phyloP scores from a whole-genome alignment of 192 early-diverging fungal genomes.

The Diversispora eburnea region DNA sequence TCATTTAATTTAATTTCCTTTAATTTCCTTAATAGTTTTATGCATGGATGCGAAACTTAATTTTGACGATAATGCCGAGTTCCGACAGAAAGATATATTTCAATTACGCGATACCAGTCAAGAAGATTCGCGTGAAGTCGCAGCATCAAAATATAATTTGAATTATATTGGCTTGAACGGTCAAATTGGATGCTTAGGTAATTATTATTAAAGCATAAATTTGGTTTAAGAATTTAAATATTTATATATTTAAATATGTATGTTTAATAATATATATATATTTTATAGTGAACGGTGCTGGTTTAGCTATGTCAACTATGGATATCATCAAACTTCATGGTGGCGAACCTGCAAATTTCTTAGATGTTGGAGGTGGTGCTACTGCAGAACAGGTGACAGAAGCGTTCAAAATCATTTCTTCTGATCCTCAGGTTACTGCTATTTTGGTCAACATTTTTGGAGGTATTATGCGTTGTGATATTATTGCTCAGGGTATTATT shows the following conservation, averaged over 20 bases:
- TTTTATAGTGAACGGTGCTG: conserved; percentile 86
- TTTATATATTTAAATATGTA: neutral
- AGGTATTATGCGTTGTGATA: conserved; percentile 99
- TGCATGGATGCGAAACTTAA: conserved; percentile 99
- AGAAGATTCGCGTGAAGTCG: conserved; percentile 97
- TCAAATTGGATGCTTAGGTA: conserved; percentile 92
- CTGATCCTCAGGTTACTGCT: conserved; percentile 92
- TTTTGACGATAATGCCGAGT: conserved; percentile 99
- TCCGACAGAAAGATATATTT: conserved; percentile 91
- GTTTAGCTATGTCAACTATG: conserved; percentile 99
- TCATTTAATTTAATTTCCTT: conserved; percentile 7
- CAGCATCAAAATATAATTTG: conserved; percentile 93
- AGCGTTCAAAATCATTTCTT: conserved; percentile 99
- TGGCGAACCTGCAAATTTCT: conserved; percentile 98
- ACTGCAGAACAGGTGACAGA: conserved; percentile 93
- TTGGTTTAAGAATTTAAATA: neutral
- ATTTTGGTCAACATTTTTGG: conserved; percentile 99
- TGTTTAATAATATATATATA: neutral
- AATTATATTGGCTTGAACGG: conserved; percentile 99
- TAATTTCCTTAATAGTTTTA: conserved; percentile 56
- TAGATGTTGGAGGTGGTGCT: conserved; percentile 97
- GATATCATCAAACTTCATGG: conserved; percentile 99
- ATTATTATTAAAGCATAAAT: conserved; percentile 28
- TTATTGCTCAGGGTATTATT: conserved; percentile 98
- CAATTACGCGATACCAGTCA: conserved; percentile 86